Base-by-base conservation (phyloP, 164 flowering plant genomes). In the Vitis rotundifolia region DNA sequence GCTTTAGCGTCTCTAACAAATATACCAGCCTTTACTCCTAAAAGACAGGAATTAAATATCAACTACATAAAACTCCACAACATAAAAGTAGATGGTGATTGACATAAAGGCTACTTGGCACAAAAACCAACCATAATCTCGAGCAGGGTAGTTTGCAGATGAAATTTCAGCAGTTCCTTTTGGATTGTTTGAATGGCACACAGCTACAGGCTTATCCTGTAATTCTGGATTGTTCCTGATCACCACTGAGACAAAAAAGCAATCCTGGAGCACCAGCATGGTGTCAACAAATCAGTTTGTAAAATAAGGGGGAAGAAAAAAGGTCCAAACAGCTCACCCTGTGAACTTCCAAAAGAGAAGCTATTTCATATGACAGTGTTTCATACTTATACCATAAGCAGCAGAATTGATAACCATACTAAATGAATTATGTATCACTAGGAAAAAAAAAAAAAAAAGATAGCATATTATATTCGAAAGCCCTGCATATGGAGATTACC, bases 151-250 rank as follows among this genome's bases (percentile, higher is more conserved):
- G 73, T 93, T 96, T 68, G 98, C 97, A 63, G 97, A 91, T 26
- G 98, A 93, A 75, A 93, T 93, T 83, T 96, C 99, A 74, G 99
- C 91, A 63, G 98, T 96, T 70, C 99, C 99, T 71, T 88, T 93
- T 16, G 94, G 89, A 80, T 77, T 96, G 75, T 93, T 92, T 22
- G 98, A 93, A 65, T 92, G 98, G 75, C 97, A 93, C 16, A 96
- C 88, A 75, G 97, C 99, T 61, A 91, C 97, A 71, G 99, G 95
- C 80, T 82, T 88, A 68, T 87, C 94, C 63, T 57, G 77, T 63
- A 93, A 79, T 16, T 90, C 92, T 68, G 89, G 94, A 75, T 59
- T 84, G 64, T 85, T 85, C 83, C 90, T 82, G 75, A 88, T 79
- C 68, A 90, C 86, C 28, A 93, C 97, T 47, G 97, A 82, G 49